Percentiles rank a stretch among this genome's conserved stretches.
phyloP scores from a whole-genome alignment of 2,329 filamentous ascomycete species.

The Talaromyces sp. region DNA sequence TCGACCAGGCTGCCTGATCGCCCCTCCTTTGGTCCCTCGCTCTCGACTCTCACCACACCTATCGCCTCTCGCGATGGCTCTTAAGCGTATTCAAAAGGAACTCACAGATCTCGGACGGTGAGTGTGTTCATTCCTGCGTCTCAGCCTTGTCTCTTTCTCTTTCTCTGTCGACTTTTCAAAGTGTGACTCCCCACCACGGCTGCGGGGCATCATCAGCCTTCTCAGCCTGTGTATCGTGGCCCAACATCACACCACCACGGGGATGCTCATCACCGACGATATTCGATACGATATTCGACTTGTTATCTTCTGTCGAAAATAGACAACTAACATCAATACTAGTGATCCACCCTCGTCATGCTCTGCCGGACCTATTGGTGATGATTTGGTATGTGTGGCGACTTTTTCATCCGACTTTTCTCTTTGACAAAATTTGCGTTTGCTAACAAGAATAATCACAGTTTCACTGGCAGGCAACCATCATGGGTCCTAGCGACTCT shows the following conservation, averaged over 20 bases:
- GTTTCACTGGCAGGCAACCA: constrained; percentile 99
- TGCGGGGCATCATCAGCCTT: constrained; percentile 17
- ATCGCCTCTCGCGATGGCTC: constrained; percentile 39
- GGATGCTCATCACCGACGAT: neutral
- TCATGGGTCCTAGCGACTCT: constrained; percentile 98
- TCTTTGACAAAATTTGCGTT: neutral
- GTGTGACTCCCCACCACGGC: constrained; percentile 15
- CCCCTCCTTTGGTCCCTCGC: neutral
- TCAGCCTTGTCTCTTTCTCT: constrained; percentile 5
- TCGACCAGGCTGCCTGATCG: neutral
- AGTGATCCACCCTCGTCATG: constrained; percentile 98
- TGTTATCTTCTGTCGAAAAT: neutral
- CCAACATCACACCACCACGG: neutral
- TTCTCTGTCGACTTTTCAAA: constrained; percentile 8
- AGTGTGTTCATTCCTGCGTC: constrained; percentile 19
- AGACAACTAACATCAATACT: constrained; percentile 9
- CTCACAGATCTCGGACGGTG: constrained; percentile 50
- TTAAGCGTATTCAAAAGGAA: constrained; percentile 53
- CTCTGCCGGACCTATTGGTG: constrained; percentile 93
- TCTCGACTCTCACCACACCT: constrained; percentile 13
- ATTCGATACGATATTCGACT: neutral
- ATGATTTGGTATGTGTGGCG: constrained; percentile 78
- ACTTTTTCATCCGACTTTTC: neutral
- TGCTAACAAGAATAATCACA: constrained; percentile 37
- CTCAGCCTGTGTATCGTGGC: constrained; percentile 1